These are phyloP conservation scores for Ogataea philodendri DNA, from an alignment of 805 yeast genomes.

Conservation along the genomic window DNA sequence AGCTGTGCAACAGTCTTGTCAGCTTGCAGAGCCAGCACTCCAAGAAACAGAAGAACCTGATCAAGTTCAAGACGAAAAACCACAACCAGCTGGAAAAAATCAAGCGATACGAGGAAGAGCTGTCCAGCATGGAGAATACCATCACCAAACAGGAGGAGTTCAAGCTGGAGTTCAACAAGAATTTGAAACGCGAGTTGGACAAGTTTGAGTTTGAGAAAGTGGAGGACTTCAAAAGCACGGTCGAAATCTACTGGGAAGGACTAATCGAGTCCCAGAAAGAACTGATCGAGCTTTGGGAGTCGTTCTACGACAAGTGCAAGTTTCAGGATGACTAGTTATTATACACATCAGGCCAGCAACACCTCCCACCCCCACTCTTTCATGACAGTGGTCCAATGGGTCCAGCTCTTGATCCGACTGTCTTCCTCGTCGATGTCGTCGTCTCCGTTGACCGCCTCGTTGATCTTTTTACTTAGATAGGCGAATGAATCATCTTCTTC, in stretches of 20 bases:
- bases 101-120: conserved; percentile 55
- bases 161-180: conserved; percentile 62
- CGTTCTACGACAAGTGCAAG: conserved; percentile 63
- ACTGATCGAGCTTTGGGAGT: conserved; percentile 82
- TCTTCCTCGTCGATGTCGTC: conserved; percentile 35
- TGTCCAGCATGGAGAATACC: conserved; percentile 51
- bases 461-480: conserved; percentile 26
- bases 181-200: conserved; percentile 65
- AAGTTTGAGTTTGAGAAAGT: conserved; percentile 73
- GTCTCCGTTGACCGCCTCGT: conserved; percentile 41
- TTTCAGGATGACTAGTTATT: conserved; percentile 22
- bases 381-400: conserved; percentile 71
- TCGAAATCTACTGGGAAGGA: conserved; percentile 87
- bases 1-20: conserved; percentile 45
- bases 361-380: conserved; percentile 79
- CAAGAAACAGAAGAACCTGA: conserved; percentile 46
- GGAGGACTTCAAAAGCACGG: conserved; percentile 80
- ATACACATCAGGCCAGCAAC: conserved; percentile 43
- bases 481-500: conserved; percentile 24
- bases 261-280: conserved; percentile 93
- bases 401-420: conserved; percentile 44
- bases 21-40: conserved; percentile 42
- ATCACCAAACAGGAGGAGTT: conserved; percentile 52
- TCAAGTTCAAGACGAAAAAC: conserved; percentile 43
- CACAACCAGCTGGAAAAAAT: conserved; percentile 62